Evolutionary conservation across 495 filamentous ascomycete species (phyloP), one percentile per base, ranked within the genome.

Genomic region (Massariosphaeria phaeospora): DNA sequence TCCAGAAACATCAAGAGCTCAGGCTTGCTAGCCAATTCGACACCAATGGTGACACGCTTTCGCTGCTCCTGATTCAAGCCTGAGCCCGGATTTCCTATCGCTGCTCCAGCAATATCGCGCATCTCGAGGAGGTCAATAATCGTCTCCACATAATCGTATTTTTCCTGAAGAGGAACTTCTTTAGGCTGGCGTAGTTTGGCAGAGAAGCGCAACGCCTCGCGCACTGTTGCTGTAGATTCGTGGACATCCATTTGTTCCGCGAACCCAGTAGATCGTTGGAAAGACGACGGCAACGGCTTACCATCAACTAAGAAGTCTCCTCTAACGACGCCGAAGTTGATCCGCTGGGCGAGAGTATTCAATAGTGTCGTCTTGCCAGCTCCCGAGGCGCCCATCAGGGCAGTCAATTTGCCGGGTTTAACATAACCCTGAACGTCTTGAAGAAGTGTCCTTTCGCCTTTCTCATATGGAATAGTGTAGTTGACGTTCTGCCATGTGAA

Each of bases 401-500:
- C 85, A 20, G 84, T 85, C 29, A 91, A 73, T 40, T 76, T 82
- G 12, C 85, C 84, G 11, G 85, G 86, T 48, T 79, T 79, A 15
- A 88, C 84, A 61, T 77, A 87, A 42, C 86, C 86, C 54, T 82
- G 74, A 3, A 88, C 80, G 62, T 84, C 71, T 20, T 80, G 68
- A 5, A 90, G 66, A 1, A 89, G 65, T 29, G 76, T 72, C 39
- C 74, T 75, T 53, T 83, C 71, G 1, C 81, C 79, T 29, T 73
- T 76, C 30, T 83, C 74, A 61, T 75, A 77, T 10, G 82, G 81
- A 35, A 90, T 85, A 1, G 75, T 82, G 60, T 93, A 95, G 63
- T 81, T 84, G 33, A 95, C 79, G 54, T 85, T 72, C 57, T 86
- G 81, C 82, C 84, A 94, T 0, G 87, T 91, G 58, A 94, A 83